phyloP scores from a whole-genome alignment of 305 asterid genomes.

The Plantago lanceolata region DNA sequence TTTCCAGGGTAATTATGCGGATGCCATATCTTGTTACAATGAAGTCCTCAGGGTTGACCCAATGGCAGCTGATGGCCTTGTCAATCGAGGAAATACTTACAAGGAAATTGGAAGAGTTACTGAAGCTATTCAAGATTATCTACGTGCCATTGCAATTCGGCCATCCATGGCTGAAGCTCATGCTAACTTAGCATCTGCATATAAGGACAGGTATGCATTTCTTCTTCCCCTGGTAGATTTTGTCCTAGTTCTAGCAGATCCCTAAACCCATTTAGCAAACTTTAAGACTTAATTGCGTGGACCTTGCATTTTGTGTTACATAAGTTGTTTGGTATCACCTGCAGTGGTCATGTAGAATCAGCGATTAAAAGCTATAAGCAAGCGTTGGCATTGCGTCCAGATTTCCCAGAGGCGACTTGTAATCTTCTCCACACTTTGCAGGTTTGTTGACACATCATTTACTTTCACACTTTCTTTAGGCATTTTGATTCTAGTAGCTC shows the following conservation, averaged over 20 bases:
- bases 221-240: constrained; percentile 14
- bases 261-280: not conserved
- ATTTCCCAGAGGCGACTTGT: constrained; percentile 97
- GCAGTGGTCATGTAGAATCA: constrained; percentile 85
- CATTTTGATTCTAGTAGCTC: not conserved
- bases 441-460: constrained; percentile 34
- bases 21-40: constrained; percentile 93
- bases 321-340: constrained; percentile 18
- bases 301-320: constrained; percentile 19
- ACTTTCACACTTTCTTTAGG: constrained; percentile 1
- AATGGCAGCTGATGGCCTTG: constrained; percentile 92
- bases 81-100: constrained; percentile 91
- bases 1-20: constrained; percentile 83
- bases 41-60: constrained; percentile 97
- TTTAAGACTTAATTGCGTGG: constrained; percentile 17
- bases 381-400: constrained; percentile 81
- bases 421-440: constrained; percentile 97
- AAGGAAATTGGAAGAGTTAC: constrained; percentile 94
- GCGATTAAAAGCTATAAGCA: constrained; percentile 92
- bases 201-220: constrained; percentile 71
- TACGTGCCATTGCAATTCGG: constrained; percentile 70
- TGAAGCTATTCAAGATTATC: constrained; percentile 88
- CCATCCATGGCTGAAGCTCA: constrained; percentile 99
- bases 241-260: constrained; percentile 4
- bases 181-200: constrained; percentile 99